Evolutionary conservation across 139 green algal genomes (phyloP).

Genomic region (Micractinium sp.): DNA sequence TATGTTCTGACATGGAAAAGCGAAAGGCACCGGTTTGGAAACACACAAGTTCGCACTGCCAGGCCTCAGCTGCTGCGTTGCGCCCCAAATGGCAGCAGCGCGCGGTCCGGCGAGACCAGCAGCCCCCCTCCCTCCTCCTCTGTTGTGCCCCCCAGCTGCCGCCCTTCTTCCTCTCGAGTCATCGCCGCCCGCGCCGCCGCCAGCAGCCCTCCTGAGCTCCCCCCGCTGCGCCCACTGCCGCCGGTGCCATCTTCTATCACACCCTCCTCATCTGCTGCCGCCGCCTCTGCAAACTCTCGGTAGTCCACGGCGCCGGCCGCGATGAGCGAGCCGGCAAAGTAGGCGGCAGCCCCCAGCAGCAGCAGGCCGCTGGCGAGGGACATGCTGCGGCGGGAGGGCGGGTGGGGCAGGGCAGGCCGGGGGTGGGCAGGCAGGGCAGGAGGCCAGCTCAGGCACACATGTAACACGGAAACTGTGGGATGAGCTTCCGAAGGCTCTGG

Average conservation of each 20-base stretch:
- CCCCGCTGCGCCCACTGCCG: neutral
- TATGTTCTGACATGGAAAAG: neutral
- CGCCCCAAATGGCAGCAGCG: neutral
- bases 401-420: neutral
- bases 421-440: neutral
- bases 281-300: neutral
- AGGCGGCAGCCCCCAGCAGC: constrained; percentile 11
- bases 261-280: neutral
- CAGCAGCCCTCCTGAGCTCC: neutral
- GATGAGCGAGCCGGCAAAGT: neutral
- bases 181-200: neutral
- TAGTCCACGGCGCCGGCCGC: constrained; percentile 12
- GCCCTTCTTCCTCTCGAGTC: neutral
- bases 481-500: no score
- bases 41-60: neutral
- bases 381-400: constrained; percentile 4
- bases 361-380: constrained; percentile 21
- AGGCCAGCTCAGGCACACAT: neutral
- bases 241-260: neutral
- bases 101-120: neutral
- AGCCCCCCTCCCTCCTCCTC: neutral
- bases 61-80: neutral
- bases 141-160: neutral
- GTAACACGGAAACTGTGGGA: no score
- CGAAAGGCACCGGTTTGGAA: neutral